Conservation (phyloP, 2,329 filamentous ascomycete genomes). For the Fusarium cyanostomum region DNA sequence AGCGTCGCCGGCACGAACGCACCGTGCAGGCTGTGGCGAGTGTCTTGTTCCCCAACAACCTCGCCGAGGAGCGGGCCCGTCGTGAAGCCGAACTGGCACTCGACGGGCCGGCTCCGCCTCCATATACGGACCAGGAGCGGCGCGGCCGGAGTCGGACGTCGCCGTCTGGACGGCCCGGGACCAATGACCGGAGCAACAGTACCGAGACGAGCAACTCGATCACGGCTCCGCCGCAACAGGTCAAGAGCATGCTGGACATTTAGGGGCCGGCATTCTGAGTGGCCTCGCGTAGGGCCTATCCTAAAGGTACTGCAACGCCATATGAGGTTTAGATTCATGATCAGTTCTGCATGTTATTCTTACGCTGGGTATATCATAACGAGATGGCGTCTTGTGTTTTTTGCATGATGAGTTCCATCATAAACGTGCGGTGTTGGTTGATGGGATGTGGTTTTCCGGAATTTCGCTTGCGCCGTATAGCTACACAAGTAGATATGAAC, state of each 20-base stretch:
- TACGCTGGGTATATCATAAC: slow-evolving; percentile 13
- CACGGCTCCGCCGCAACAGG: slow-evolving; percentile 60
- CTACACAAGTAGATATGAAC: slow-evolving; percentile 12
- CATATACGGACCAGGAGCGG: slow-evolving; percentile 47
- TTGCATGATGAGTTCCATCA: slow-evolving; percentile 17
- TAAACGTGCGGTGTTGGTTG: slow-evolving; percentile 3
- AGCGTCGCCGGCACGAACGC: slow-evolving; percentile 56
- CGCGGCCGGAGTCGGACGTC: slow-evolving; percentile 34
- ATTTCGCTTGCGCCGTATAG: not conserved
- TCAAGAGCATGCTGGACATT: slow-evolving; percentile 68
- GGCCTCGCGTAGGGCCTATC: not conserved
- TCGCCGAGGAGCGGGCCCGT: slow-evolving; percentile 45
- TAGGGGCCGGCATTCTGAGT: slow-evolving; percentile 40
- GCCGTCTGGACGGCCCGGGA: slow-evolving; percentile 40
- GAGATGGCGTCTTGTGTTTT: slow-evolving; percentile 18
- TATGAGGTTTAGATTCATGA: slow-evolving; percentile 7
- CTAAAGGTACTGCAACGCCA: not conserved
- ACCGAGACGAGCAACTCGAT: slow-evolving; percentile 58
- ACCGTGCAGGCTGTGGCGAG: slow-evolving; percentile 55
- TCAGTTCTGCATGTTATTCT: slow-evolving; percentile 9
- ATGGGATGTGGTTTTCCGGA: not conserved
- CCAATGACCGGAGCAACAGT: slow-evolving; percentile 56
- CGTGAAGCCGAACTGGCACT: slow-evolving; percentile 53
- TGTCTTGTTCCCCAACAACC: slow-evolving; percentile 59
- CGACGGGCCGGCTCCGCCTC: slow-evolving; percentile 56